Conservation (phyloP, 2,329 filamentous ascomycete genomes). For the Epichloe aotearoae region DNA sequence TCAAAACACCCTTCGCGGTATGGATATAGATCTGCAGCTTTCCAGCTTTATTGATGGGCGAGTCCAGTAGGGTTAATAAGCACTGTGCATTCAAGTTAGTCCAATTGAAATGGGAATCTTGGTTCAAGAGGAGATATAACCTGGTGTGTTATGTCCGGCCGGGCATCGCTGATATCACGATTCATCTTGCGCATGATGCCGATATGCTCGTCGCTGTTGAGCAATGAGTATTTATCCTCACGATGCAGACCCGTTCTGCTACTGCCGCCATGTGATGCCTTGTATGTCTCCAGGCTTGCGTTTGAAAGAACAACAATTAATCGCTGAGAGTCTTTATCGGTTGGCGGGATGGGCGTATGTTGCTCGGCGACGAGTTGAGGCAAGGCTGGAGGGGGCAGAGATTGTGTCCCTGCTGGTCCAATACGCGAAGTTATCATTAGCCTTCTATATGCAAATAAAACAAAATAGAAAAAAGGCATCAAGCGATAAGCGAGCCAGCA, state of each 20-base stretch:
- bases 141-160: constrained; percentile 97
- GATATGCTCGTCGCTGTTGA: constrained; percentile 98
- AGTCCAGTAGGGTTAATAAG: constrained; percentile 90
- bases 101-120: constrained; percentile 18
- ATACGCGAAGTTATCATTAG: neutral
- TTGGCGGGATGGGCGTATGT: constrained; percentile 66
- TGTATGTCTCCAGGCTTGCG: constrained; percentile 95
- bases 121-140: constrained; percentile 32
- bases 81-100: constrained; percentile 49
- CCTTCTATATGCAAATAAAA: neutral
- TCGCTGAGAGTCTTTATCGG: constrained; percentile 81
- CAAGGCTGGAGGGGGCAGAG: constrained; percentile 84
- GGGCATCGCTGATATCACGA: constrained; percentile 91
- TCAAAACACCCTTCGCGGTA: constrained; percentile 91
- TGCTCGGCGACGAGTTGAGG: constrained; percentile 92
- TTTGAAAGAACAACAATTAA: constrained; percentile 94
- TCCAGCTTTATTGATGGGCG: constrained; percentile 95
- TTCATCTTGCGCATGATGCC: constrained; percentile 99
- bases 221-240: constrained; percentile 91
- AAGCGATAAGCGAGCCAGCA: neutral
- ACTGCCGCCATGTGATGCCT: constrained; percentile 63
- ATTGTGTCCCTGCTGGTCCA: constrained; percentile 61
- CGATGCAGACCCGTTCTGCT: constrained; percentile 51
- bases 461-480: neutral
- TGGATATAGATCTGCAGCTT: constrained; percentile 98